Evolutionary conservation across 371 early-diverging fungal genomes (phyloP), one percentile per base, ranked within the genome.

Genomic region (Cokeromyces recurvatus): DNA sequence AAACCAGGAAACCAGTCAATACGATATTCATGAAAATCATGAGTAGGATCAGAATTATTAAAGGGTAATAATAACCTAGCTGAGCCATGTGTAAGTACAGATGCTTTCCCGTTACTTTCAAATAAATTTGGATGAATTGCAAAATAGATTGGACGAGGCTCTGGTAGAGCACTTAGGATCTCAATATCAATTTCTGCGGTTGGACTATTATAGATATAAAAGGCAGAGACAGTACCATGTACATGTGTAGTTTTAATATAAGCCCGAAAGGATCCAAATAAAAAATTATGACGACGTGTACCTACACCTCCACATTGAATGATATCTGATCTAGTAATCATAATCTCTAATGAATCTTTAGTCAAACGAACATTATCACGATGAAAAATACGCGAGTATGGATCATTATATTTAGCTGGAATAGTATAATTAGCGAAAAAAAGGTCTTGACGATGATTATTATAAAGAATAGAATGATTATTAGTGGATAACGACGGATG

Each of bases 131-230:
- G 74, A 16, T 74, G 68, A 5, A 68, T 64, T 7, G 71, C 59
- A 42, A 74, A 62, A 29, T 63, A 70, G 15, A 57, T 59, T 38
- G 61, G 36, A 27, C 59, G 46, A 20, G 68, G 66, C 32, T 56
- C 37, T n/a, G n/a, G n/a, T 0, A 64, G 24, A 0, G 53, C 20
- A 32, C 68, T 64, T 11, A 74, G 34, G 0, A 60, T 20, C 53
- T 74, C 74, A 32, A 74, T 59, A 48, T 74, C 74, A 12, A 74
- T 67, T 51, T 74, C 74, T 8, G 55, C 57, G 14, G 65, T 51
- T 17, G 63, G 48, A n/a, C n/a, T n/a, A 36, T 61, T 50, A 31
- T 57, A 74, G 23, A 53, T 41, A 46, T 59, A 74, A 51, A 74
- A 64, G 2, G 68, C 65, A 1, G 63, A 43, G 2, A 74, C 74